Evolutionary conservation across 1,284 basidiomycete genomes (phyloP).

Genomic region (Mycena sp.): DNA sequence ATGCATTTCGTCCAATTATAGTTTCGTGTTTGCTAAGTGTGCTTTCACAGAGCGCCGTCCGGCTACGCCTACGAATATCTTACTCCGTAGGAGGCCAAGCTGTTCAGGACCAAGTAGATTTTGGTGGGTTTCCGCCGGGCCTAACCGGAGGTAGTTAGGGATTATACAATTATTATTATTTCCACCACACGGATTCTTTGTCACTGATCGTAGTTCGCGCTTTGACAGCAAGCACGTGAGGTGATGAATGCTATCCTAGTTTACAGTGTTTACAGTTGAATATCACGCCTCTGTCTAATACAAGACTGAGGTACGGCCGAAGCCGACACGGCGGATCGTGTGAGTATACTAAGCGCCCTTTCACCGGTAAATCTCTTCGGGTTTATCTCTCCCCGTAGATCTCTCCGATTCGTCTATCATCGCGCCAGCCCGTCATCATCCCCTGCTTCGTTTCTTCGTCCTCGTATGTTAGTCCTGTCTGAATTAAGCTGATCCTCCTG

Average conservation of each 20-base stretch:
- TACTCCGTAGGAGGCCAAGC: conserved; percentile 75
- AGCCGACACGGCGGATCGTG: too few relatives aligned
- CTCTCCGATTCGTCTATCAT: background rate
- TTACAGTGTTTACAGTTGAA: too few relatives aligned
- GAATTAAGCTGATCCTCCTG: background rate
- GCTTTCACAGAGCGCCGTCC: conserved; percentile 73
- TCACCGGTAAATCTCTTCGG: background rate
- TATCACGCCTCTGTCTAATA: too few relatives aligned
- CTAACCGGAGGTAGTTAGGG: conserved; percentile 57
- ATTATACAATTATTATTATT: conserved; percentile 17
- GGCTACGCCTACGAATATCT: conserved; percentile 87
- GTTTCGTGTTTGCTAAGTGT: conserved; percentile 17
- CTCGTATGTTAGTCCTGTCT: too few relatives aligned
- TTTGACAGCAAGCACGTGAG: background rate
- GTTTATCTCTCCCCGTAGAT: background rate
- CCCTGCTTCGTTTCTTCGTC: too few relatives aligned
- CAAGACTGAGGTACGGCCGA: too few relatives aligned
- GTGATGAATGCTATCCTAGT: too few relatives aligned
- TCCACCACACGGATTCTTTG: background rate
- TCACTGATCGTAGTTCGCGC: background rate
- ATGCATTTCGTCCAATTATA: conserved; percentile 47
- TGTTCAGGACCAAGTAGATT: conserved; percentile 95
- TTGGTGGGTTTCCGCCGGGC: conserved; percentile 87
- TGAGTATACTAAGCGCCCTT: too few relatives aligned
- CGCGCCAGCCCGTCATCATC: too few relatives aligned